Evolutionary conservation across 768 basidiomycete genomes (phyloP), one percentile per base, ranked within the genome.

Genomic region (Pisolithus tinctorius): DNA sequence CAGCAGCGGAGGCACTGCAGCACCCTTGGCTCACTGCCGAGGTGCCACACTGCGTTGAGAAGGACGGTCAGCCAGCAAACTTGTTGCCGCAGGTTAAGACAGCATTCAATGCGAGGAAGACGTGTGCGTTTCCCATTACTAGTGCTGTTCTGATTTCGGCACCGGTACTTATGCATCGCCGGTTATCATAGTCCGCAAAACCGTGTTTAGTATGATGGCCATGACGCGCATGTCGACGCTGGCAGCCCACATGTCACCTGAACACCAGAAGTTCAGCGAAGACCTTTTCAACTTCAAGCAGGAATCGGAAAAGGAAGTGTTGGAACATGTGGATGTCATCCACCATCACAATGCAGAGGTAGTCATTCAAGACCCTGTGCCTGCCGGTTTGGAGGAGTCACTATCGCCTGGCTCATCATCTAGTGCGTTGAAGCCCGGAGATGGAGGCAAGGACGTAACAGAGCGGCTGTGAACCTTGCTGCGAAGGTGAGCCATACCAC

Each of bases 61-160:
- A 43, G 44, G 58, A 75, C 34, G 87, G 86, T 45, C 73, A 72
- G 42, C 82, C 84, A 25, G 79, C 79, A 23, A 84, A 96, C 71
- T 75, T 98, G 60, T 70, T 97, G 59, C 94, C 95, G 27, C 80
- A 87, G 42, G 86, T 98, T 69, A 89, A 84, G 76, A 88, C 82
- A 70, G 85, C 82, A 27, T 93, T 96, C 72, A 82, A 96, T 64
- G 93, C 91, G 30, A 88, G 80, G 72, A 81, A 79, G 69, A 82
- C 89, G 16, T 94, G 90, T 91, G 62, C 49, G 86, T 76, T 16
- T 41, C 39, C 34, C 23, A 13, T 55, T 48, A 36, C 25, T 26
- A 45, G 37, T 34, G 14, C 5, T 41, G 25, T 56, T 6, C 26
- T 41, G 11, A 31, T 43, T n/a, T 26, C 26, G 44, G 41, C 45